phyloP scores from a whole-genome alignment of 352 stramenopile species.

The Phytophthora podocarpi region DNA sequence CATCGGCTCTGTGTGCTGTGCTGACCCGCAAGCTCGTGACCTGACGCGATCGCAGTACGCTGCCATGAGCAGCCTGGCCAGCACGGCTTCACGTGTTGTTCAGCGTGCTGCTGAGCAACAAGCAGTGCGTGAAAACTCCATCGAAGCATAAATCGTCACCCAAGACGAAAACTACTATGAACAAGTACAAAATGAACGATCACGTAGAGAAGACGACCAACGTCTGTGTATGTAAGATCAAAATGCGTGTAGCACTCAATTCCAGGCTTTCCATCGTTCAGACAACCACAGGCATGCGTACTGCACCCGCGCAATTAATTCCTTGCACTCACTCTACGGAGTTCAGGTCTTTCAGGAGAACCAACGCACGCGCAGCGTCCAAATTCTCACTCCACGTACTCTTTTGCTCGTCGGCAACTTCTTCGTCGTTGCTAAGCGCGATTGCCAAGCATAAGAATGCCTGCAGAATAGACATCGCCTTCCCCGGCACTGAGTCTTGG shows the following conservation, averaged over 20 bases:
- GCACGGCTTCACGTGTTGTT: constrained; percentile 58
- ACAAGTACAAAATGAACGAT: constrained; percentile 28
- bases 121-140: constrained; percentile 23
- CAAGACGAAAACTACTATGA: constrained; percentile 24
- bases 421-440: constrained; percentile 13
- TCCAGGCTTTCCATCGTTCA: constrained; percentile 9
- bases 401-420: constrained; percentile 17
- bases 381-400: constrained; percentile 31
- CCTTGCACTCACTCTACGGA: constrained; percentile 27
- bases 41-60: constrained; percentile 66
- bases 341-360: constrained; percentile 49
- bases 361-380: constrained; percentile 31
- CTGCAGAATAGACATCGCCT: constrained; percentile 37
- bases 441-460: constrained; percentile 26
- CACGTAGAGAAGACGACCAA: constrained; percentile 13
- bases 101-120: constrained; percentile 29
- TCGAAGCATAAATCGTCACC: constrained; percentile 11
- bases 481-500: constrained; percentile 36
- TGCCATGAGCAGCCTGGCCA: constrained; percentile 54
- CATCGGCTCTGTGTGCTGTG: constrained; percentile 69
- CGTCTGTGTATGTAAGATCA: constrained; percentile 5
- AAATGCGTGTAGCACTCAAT: constrained; percentile 17
- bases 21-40: constrained; percentile 49
- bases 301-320: constrained; percentile 6
- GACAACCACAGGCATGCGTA: neutral